Percentiles rank a stretch among this genome's conserved stretches.
These are phyloP conservation scores for Chalciporus pseudorubinellus DNA, from an alignment of 768 basidiomycete species.

Conservation along the genomic window DNA sequence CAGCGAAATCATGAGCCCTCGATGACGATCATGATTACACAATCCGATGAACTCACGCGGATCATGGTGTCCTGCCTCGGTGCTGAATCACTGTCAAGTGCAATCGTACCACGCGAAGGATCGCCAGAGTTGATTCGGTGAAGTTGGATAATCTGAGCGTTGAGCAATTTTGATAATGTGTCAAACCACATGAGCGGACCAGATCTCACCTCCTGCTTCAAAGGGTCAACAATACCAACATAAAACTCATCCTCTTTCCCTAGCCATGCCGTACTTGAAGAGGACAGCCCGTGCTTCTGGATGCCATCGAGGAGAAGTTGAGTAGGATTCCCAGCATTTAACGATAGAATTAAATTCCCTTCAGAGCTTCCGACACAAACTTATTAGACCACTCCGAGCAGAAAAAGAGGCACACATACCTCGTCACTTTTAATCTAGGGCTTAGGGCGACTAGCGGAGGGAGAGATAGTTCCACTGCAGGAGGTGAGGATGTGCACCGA, in stretches of 20 bases:
- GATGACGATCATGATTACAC: background rate
- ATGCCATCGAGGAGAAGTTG: slow-evolving; percentile 57
- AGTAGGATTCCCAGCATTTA: slow-evolving; percentile 60
- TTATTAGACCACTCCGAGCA: background rate
- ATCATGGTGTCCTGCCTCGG: slow-evolving; percentile 50
- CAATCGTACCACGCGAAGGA: slow-evolving; percentile 65
- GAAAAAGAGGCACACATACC: slow-evolving; percentile 34
- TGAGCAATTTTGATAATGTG: background rate
- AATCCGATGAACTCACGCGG: slow-evolving; percentile 38
- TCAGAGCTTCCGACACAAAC: slow-evolving; percentile 41
- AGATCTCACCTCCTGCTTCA: slow-evolving; percentile 11
- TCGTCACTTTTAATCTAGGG: slow-evolving; percentile 47
- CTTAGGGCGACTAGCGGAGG: slow-evolving; percentile 47
- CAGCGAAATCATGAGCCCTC: background rate
- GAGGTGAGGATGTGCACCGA: slow-evolving; percentile 10
- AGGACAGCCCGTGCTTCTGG: slow-evolving; percentile 33
- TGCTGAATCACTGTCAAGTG: slow-evolving; percentile 52
- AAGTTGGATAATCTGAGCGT: slow-evolving; percentile 42
- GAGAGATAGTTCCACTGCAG: slow-evolving; percentile 26
- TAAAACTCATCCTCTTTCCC: slow-evolving; percentile 61
- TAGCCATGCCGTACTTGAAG: slow-evolving; percentile 15
- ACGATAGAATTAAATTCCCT: slow-evolving; percentile 66
- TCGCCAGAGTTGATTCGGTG: slow-evolving; percentile 68
- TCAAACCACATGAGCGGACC: background rate
- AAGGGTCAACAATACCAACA: slow-evolving; percentile 40